Percentiles rank a stretch among this genome's conserved stretches.
phyloP scores from a whole-genome alignment of 345 rosid species.

The Bretschneidera sinensis region DNA sequence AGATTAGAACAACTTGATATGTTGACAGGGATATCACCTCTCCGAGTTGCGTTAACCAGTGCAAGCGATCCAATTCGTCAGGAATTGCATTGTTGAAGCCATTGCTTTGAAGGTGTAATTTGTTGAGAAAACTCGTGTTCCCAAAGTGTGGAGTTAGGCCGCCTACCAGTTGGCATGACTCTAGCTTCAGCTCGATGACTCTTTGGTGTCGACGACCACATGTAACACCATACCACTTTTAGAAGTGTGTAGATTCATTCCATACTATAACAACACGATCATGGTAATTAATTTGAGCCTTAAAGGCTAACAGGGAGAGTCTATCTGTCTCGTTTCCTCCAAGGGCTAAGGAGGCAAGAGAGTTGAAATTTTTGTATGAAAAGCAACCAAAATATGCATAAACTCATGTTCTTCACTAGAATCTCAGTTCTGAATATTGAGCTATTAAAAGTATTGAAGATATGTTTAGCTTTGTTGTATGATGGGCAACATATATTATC shows the following conservation, averaged over 20 bases:
- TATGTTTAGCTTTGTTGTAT: too few relatives aligned
- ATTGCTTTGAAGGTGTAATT: not conserved
- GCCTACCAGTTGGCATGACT: not conserved
- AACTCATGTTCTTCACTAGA: too few relatives aligned
- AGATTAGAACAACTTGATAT: not conserved
- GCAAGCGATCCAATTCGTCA: not conserved
- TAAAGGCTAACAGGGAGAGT: too few relatives aligned
- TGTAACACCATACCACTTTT: conserved; percentile 14
- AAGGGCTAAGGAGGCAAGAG: too few relatives aligned
- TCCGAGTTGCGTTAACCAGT: not conserved
- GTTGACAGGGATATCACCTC: not conserved
- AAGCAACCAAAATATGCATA: too few relatives aligned
- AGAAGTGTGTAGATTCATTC: conserved; percentile 17
- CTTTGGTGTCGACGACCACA: conserved; percentile 8
- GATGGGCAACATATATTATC: too few relatives aligned
- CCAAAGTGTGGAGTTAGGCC: conserved; percentile 10
- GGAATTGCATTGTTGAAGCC: conserved; percentile 14
- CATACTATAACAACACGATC: conserved; percentile 4
- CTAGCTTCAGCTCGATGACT: not conserved
- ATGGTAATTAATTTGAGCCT: too few relatives aligned
- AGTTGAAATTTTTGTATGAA: too few relatives aligned
- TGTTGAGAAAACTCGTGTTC: conserved; percentile 9
- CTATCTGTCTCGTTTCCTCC: too few relatives aligned
- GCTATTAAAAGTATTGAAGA: too few relatives aligned
- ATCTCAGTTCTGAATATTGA: too few relatives aligned